A percentile compares a stretch with the other conserved stretches of the same genome.
phyloP scores from a whole-genome alignment of 495 filamentous ascomycete species.

The Daldinia vernicosa region DNA sequence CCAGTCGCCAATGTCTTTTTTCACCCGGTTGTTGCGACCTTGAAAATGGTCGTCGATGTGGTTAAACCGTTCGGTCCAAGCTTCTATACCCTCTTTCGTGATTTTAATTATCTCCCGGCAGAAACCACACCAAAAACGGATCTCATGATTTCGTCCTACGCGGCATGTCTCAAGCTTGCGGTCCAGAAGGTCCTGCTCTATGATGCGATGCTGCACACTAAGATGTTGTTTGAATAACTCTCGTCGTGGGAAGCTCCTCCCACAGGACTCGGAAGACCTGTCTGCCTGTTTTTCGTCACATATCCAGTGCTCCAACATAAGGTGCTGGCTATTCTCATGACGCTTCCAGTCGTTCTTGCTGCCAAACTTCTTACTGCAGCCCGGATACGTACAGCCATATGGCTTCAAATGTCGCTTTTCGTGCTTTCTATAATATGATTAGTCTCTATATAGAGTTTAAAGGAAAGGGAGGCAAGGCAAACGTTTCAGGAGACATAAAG shows the following conservation, averaged over 20 bases:
- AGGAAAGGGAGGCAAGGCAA: conserved; percentile 22
- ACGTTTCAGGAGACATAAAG: conserved; percentile 11
- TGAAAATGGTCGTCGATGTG: conserved; percentile 87
- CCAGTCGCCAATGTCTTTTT: conserved; percentile 51
- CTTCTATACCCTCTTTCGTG: conserved; percentile 61
- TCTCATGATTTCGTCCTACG: conserved; percentile 74
- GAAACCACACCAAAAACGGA: conserved; percentile 91
- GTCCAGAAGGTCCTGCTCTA: conserved; percentile 53
- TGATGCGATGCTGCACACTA: conserved; percentile 60
- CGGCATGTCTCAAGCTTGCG: conserved; percentile 61
- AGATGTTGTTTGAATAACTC: conserved; percentile 71
- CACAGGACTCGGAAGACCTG: conserved; percentile 55
- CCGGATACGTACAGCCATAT: conserved; percentile 83
- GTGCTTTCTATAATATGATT: conserved; percentile 72
- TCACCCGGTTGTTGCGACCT: conserved; percentile 45
- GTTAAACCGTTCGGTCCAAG: conserved; percentile 81
- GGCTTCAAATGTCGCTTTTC: conserved; percentile 85
- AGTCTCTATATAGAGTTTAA: neutral
- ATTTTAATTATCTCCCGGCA: conserved; percentile 69
- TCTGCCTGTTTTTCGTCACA: conserved; percentile 61
- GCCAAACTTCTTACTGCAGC: conserved; percentile 81
- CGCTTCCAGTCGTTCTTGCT: conserved; percentile 98
- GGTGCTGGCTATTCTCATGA: conserved; percentile 90
- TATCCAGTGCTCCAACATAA: conserved; percentile 77
- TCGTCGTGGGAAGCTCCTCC: conserved; percentile 66